Conservation (phyloP, 2,329 filamentous ascomycete genomes). For the Colletotrichum chrysophilum region DNA sequence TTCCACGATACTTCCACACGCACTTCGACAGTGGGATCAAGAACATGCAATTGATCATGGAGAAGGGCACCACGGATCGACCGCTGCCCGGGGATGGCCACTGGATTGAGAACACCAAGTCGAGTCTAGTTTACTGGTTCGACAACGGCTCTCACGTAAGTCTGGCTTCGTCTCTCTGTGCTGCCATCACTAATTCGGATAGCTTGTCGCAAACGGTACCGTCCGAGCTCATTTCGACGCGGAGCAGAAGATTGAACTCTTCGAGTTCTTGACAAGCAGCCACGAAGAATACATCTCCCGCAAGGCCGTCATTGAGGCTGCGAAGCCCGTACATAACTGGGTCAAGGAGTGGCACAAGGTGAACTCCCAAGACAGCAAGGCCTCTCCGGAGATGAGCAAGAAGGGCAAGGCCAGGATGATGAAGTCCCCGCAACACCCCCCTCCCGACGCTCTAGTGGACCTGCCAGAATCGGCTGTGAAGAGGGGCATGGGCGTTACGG, state of each 20-base stretch:
- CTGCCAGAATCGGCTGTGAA: constrained; percentile 65
- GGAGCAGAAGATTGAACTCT: constrained; percentile 80
- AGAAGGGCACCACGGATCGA: constrained; percentile 64
- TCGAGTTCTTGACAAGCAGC: constrained; percentile 78
- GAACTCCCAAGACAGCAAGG: constrained; percentile 61
- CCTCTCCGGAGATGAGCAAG: constrained; percentile 71
- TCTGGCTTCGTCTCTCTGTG: constrained; percentile 20
- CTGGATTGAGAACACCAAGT: constrained; percentile 76
- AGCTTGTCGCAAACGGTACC: constrained; percentile 80
- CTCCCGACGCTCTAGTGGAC: constrained; percentile 61
- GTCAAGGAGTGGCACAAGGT: constrained; percentile 68
- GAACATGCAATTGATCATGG: constrained; percentile 85
- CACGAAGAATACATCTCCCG: constrained; percentile 88
- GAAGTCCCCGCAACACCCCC: constrained; percentile 64
- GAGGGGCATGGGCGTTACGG: constrained; percentile 62
- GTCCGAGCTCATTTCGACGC: constrained; percentile 81
- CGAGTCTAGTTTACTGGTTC: constrained; percentile 90
- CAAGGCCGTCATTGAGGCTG: constrained; percentile 64
- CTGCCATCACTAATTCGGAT: not conserved
- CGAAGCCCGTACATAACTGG: constrained; percentile 67
- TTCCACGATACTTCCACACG: constrained; percentile 88
- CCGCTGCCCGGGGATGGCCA: constrained; percentile 67
- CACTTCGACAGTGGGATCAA: constrained; percentile 87
- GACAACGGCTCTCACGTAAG: constrained; percentile 81
- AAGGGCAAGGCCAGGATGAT: constrained; percentile 64